A percentile compares a stretch with the other conserved stretches of the same genome.
phyloP scores from a whole-genome alignment of 2,329 filamentous ascomycete genomes.

The Dothistroma septosporum region DNA sequence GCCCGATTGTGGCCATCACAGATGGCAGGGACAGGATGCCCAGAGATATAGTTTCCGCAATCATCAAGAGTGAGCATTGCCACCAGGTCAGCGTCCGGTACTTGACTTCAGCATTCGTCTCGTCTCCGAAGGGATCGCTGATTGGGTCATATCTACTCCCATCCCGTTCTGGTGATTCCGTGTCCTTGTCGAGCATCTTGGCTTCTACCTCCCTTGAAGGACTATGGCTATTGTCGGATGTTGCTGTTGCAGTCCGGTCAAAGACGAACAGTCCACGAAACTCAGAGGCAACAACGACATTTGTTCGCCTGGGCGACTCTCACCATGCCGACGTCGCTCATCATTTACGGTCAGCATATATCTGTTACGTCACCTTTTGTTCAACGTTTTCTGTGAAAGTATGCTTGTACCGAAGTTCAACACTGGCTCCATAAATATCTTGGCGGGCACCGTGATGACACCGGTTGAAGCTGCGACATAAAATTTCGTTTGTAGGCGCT shows the following conservation, averaged over 20 bases:
- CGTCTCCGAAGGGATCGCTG: slow-evolving; percentile 13
- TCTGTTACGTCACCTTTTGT: slow-evolving; percentile 12
- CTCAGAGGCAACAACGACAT: slow-evolving; percentile 2
- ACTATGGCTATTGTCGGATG: neutral
- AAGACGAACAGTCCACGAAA: neutral
- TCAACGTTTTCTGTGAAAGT: slow-evolving; percentile 4
- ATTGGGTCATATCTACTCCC: slow-evolving; percentile 1
- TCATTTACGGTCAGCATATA: slow-evolving; percentile 6
- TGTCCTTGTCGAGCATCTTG: neutral
- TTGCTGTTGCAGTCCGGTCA: neutral
- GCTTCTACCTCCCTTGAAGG: neutral
- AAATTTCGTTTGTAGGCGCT: slow-evolving; percentile 1
- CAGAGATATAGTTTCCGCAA: slow-evolving; percentile 57
- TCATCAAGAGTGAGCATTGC: slow-evolving; percentile 44
- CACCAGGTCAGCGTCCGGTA: slow-evolving; percentile 51
- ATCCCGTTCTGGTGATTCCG: neutral
- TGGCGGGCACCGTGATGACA: neutral
- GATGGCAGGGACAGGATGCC: slow-evolving; percentile 54
- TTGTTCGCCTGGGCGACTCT: slow-evolving; percentile 2
- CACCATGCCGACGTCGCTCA: slow-evolving; percentile 7
- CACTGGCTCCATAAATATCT: neutral
- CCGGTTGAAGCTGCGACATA: neutral
- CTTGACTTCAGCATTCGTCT: slow-evolving; percentile 38
- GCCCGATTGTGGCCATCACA: slow-evolving; percentile 49
- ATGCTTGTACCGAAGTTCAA: neutral